Evolutionary conservation across 2,329 filamentous ascomycete genomes (phyloP), one percentile per base, ranked within the genome.

Genomic region (Sporothrix humicola): DNA sequence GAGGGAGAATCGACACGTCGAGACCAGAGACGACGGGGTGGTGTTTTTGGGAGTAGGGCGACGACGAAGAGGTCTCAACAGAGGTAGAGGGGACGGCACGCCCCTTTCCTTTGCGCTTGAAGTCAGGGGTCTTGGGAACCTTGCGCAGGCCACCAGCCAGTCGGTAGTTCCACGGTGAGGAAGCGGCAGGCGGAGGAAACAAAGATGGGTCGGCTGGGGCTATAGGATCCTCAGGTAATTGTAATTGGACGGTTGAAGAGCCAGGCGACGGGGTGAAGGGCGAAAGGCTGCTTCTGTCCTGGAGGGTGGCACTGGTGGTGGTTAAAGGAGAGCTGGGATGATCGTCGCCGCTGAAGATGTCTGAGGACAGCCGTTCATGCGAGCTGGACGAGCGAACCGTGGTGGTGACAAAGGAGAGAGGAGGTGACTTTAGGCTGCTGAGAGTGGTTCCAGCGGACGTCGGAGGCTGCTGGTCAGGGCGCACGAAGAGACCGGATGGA

Each of bases 131-230:
- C 44, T 80, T 81, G 61, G 82, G 81, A 20, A 89, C 86, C 78
- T 87, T 87, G 72, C 87, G 87, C 73, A 89, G 78, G 71, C 87
- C 87, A 76, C 87, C 87, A 65, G 85, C 82, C 79, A 89, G 83
- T 76, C 85, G 85, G 77, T 87, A 86, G 78, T 85, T 87, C 84
- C 85, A 87, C 72, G 87, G 83, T 17, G 86, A 82, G 20, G 56
- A 26, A 48, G 8, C 31, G 26, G 59, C 23, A 50, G 68, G 44
- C 17, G 17, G n/a, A 72, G 44, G 26, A 69, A 44, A 44, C 44
- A 50, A 17, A 52, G 69, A 69, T 44, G 61, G 44, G 13, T 63
- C 58, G 37, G 37, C 52, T 20, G 82, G 78, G 71, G 76, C 69
- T 71, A 74, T 78, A 75, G 77, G 76, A 78, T 83, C 82, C 61